Base-by-base conservation (phyloP, 2,329 filamentous ascomycete species). In the Nannizziopsis barbatae region DNA sequence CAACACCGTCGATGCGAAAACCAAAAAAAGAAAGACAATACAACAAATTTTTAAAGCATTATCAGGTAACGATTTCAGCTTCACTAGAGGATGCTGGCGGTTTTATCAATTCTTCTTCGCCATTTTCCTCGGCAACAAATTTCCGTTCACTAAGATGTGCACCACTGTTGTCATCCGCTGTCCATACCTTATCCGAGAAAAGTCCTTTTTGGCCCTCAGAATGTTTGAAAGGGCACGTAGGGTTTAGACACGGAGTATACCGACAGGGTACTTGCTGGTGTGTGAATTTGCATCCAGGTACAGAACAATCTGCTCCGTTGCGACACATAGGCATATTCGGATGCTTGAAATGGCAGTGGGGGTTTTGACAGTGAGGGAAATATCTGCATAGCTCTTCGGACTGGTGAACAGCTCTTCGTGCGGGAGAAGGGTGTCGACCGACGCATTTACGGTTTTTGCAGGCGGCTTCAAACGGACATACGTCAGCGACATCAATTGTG, bases 371-470 rank as follows among this genome's bases (percentile, higher is more conserved):
- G 69, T 93, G 86, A 50, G 89, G 87, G 65, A 80, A 94, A 74
- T 88, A 95, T 62, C 84, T 86, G 77, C 89, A 95, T 60, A 93
- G 83, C 64, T 85, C 81, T 64, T 92, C 84, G 51, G 80, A 76
- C 68, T 94, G 84, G 63, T 90, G 86, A 20, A 82, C 80, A 45
- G 78, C 71, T 63, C 81, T 86, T 57, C 84, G 77, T 5, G 90
- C 88, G 1, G 92, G 92, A 5, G 89, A 95, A 2, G 92, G 92
- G 65, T 98, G 92, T 51, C 87, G 85, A 27, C 78, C 89, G 7
- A 84, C 85, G 62, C 92, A 98, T 70, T 96, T 96, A 60, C 80
- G 77, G 73, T 96, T 98, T 70, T 92, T 94, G 79, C 92, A 98
- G 7, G 88, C 88, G 1, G 81, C 87, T 15, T 88, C 90, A 58